Evolutionary conservation across 2,329 filamentous ascomycete species (phyloP).

Genomic region (Decorospora gaudefroyi): DNA sequence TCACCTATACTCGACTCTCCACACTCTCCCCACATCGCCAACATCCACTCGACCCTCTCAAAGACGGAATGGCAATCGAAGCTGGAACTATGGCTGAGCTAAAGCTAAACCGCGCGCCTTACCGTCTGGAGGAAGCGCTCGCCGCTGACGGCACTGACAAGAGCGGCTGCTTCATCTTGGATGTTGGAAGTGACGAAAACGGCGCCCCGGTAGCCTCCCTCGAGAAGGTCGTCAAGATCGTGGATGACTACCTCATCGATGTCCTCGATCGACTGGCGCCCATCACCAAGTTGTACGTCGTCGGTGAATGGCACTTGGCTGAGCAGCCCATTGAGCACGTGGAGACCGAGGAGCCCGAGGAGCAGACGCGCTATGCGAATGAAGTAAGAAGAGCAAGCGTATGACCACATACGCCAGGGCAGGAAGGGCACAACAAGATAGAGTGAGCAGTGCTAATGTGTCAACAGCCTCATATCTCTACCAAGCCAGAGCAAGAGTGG

Average conservation of each 20-base stretch:
- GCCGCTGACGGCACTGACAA: conserved; percentile 12
- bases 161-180: conserved; percentile 22
- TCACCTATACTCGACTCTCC: background rate
- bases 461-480: background rate
- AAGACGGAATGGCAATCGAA: too few species aligned
- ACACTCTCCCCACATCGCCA: background rate
- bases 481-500: conserved; percentile 20
- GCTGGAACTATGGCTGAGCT: conserved; percentile 18
- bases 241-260: conserved; percentile 14
- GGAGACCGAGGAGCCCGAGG: too few species aligned
- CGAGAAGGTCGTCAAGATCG: conserved; percentile 7
- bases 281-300: conserved; percentile 33
- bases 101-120: conserved; percentile 17
- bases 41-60: too few species aligned
- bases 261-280: background rate
- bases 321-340: background rate
- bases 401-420: background rate
- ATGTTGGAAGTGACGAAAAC: conserved; percentile 20
- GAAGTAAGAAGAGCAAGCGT: background rate
- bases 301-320: conserved; percentile 30
- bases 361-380: background rate
- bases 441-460: background rate
- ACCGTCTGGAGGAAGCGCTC: conserved; percentile 17
- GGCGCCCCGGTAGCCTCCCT: conserved; percentile 17
- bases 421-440: background rate